Evolutionary conservation across 768 basidiomycete species (phyloP).

Genomic region (Serendipita sp.): DNA sequence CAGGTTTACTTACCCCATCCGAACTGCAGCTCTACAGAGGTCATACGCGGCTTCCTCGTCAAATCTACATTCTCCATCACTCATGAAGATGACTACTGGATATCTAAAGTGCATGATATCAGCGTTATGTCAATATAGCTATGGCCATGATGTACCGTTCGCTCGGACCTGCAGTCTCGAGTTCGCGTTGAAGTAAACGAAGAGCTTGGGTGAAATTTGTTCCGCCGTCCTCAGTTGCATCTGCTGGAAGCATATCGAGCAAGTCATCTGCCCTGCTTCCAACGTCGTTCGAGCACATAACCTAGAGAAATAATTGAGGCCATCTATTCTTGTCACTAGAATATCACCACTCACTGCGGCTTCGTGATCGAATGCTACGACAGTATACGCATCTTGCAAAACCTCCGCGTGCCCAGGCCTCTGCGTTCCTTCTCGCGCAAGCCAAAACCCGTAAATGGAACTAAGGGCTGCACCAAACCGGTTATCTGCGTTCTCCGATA

Average conservation of each 20-base stretch:
- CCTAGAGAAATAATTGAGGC: neutral
- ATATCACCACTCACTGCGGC: neutral
- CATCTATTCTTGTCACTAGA: neutral
- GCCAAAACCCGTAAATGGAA: slow-evolving; percentile 40
- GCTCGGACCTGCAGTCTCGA: slow-evolving; percentile 34
- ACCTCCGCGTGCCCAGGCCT: slow-evolving; percentile 8
- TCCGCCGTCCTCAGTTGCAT: slow-evolving; percentile 18
- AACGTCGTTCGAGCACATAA: slow-evolving; percentile 26
- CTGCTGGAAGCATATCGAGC: slow-evolving; percentile 22
- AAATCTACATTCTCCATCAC: slow-evolving; percentile 34
- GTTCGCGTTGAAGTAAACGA: slow-evolving; percentile 19
- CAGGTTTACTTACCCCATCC: slow-evolving; percentile 25
- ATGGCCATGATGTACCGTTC: slow-evolving; percentile 23
- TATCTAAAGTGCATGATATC: slow-evolving; percentile 17
- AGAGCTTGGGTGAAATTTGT: slow-evolving; percentile 33
- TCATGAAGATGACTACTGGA: slow-evolving; percentile 40
- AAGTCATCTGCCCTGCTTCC: slow-evolving; percentile 29
- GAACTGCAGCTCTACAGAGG: slow-evolving; percentile 27
- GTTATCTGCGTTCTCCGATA: slow-evolving; percentile 26
- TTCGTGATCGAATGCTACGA: slow-evolving; percentile 30
- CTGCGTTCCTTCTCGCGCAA: slow-evolving; percentile 28
- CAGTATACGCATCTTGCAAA: slow-evolving; percentile 35
- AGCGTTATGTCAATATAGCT: neutral
- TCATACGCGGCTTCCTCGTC: slow-evolving; percentile 24
- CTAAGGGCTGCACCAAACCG: slow-evolving; percentile 46